Evolutionary conservation across 345 rosid species (phyloP).

Genomic region (Citrus reticulata): DNA sequence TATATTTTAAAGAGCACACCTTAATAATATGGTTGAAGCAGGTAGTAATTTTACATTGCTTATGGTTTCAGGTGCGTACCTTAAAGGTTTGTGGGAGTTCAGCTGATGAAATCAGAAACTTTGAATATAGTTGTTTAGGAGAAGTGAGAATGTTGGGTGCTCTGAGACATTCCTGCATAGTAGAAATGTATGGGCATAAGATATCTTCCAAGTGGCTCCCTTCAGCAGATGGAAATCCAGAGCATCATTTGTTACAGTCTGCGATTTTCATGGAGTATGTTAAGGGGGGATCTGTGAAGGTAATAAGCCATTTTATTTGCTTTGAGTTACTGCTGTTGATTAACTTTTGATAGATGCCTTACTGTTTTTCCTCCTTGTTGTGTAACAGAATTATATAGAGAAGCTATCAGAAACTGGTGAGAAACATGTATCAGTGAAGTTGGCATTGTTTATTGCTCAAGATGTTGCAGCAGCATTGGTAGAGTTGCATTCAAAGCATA

Average conservation of each 20-base stretch:
- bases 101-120: slow-evolving; percentile 56
- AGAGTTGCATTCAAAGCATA: slow-evolving; percentile 81
- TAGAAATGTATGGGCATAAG: slow-evolving; percentile 86
- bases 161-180: slow-evolving; percentile 76
- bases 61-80: slow-evolving; percentile 58
- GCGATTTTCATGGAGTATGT: slow-evolving; percentile 81
- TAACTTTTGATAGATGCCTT: neutral
- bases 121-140: slow-evolving; percentile 80
- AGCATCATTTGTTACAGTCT: slow-evolving; percentile 54
- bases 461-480: slow-evolving; percentile 73
- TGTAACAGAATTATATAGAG: slow-evolving; percentile 60
- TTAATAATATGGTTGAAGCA: neutral
- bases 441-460: slow-evolving; percentile 66
- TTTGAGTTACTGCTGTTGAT: neutral
- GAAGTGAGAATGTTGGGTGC: slow-evolving; percentile 84
- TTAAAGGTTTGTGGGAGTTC: slow-evolving; percentile 55
- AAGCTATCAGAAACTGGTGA: slow-evolving; percentile 62
- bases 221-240: slow-evolving; percentile 52
- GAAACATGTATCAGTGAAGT: slow-evolving; percentile 56
- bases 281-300: slow-evolving; percentile 87
- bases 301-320: slow-evolving; percentile 12
- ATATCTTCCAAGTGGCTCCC: slow-evolving; percentile 67
- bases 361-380: slow-evolving; percentile 1
- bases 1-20: too few relatives aligned
- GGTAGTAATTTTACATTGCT: neutral